phyloP scores from a whole-genome alignment of 1,284 basidiomycete genomes.

The Cutaneotrichosporon arboriforme region DNA sequence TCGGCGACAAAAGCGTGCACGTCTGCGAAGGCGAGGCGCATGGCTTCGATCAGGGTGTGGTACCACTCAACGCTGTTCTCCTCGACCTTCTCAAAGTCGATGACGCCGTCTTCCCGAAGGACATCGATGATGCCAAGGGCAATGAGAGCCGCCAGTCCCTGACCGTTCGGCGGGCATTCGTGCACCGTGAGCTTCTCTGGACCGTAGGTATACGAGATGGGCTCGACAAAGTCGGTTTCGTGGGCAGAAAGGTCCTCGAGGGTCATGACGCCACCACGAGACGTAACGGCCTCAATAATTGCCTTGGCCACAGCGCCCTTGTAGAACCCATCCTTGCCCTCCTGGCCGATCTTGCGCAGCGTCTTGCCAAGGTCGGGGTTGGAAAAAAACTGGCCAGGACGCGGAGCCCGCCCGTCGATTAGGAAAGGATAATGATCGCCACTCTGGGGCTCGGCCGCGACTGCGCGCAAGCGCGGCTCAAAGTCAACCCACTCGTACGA shows the following conservation, averaged over 20 bases:
- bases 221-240: constrained; percentile 68
- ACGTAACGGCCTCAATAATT: constrained; percentile 72
- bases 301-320: constrained; percentile 69
- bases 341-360: constrained; percentile 66
- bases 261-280: constrained; percentile 80
- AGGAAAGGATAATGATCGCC: constrained; percentile 19
- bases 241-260: constrained; percentile 82
- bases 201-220: constrained; percentile 75
- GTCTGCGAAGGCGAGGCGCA: constrained; percentile 40
- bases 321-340: constrained; percentile 89
- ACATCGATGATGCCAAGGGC: constrained; percentile 86
- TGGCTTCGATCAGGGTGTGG: constrained; percentile 72
- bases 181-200: constrained; percentile 52
- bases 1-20: constrained; percentile 80
- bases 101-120: constrained; percentile 19
- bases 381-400: constrained; percentile 21
- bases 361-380: constrained; percentile 74
- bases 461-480: constrained; percentile 6
- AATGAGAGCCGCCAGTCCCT: constrained; percentile 86
- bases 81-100: constrained; percentile 68
- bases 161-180: constrained; percentile 86
- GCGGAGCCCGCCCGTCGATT: constrained; percentile 21
- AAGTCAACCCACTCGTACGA: constrained; percentile 10
- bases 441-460: constrained; percentile 3
- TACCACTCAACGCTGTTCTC: constrained; percentile 86